These are phyloP conservation scores for Vitis hybrid DNA, from an alignment of 177 flowering plant genomes.

Conservation along the genomic window DNA sequence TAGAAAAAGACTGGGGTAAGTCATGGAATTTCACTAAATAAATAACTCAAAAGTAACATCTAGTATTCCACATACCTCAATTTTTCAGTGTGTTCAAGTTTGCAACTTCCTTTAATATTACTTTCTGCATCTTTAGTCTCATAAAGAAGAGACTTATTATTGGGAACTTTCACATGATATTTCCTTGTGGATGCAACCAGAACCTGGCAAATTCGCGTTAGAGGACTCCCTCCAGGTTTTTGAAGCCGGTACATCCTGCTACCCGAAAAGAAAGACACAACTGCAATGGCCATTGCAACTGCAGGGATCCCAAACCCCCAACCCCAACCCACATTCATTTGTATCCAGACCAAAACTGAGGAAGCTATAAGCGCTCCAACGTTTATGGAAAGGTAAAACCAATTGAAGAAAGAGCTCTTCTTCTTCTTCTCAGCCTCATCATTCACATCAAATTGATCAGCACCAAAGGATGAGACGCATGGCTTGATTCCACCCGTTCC, in stretches of 20 bases:
- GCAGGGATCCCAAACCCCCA: conserved; percentile 67
- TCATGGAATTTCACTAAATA: too few species aligned
- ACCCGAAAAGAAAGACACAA: conserved; percentile 38
- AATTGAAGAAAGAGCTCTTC: conserved; percentile 67
- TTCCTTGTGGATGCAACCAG: conserved; percentile 42
- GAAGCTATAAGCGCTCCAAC: conserved; percentile 56
- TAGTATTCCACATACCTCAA: conserved; percentile 24
- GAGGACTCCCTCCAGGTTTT: conserved; percentile 48
- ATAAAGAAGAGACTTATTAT: conserved; percentile 34
- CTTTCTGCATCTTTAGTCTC: conserved; percentile 38
- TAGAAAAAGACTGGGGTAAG: too few species aligned
- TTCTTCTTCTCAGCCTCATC: conserved; percentile 42
- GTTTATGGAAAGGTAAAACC: conserved; percentile 62
- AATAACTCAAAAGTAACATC: too few species aligned
- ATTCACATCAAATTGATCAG: conserved; percentile 68
- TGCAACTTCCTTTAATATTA: conserved; percentile 40
- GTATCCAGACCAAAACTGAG: conserved; percentile 51
- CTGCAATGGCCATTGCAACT: conserved; percentile 47
- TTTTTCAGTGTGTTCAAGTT: conserved; percentile 41
- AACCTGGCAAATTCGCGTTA: conserved; percentile 47
- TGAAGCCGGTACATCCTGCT: conserved; percentile 36
- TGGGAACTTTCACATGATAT: conserved; percentile 21
- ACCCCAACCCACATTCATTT: conserved; percentile 54
- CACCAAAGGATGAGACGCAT: conserved; percentile 71
- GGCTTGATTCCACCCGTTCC: conserved; percentile 80